These are phyloP conservation scores for Curvularia spicifera DNA, from an alignment of 2,329 filamentous ascomycete genomes.

Conservation along the genomic window DNA sequence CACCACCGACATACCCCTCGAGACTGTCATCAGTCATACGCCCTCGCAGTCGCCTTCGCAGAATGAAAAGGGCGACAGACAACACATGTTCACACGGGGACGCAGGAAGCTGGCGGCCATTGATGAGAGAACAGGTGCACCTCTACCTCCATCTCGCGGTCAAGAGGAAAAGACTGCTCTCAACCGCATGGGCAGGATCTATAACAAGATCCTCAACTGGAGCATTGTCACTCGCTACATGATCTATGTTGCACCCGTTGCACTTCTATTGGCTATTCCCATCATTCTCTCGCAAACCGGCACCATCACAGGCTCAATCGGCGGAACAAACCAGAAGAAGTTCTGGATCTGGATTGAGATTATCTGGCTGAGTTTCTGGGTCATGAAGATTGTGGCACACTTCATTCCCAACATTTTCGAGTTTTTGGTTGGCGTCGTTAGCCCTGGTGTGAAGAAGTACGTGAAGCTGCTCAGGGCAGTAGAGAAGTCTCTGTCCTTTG, in stretches of 20 bases:
- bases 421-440: slow-evolving; percentile 67
- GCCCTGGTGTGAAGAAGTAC: slow-evolving; percentile 69
- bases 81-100: slow-evolving; percentile 48
- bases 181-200: slow-evolving; percentile 65
- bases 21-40: slow-evolving; percentile 59
- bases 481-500: slow-evolving; percentile 66
- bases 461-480: slow-evolving; percentile 63
- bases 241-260: slow-evolving; percentile 66
- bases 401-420: slow-evolving; percentile 66
- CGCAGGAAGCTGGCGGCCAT: slow-evolving; percentile 36
- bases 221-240: slow-evolving; percentile 69
- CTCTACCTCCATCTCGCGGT: slow-evolving; percentile 35
- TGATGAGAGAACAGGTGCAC: slow-evolving; percentile 42
- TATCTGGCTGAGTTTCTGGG: slow-evolving; percentile 69
- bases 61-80: slow-evolving; percentile 49
- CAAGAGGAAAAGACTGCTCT: slow-evolving; percentile 61
- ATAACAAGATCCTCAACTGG: slow-evolving; percentile 66
- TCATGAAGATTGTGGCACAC: slow-evolving; percentile 65
- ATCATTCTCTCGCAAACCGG: slow-evolving; percentile 66
- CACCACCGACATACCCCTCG: slow-evolving; percentile 68
- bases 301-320: slow-evolving; percentile 53
- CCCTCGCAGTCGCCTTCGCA: slow-evolving; percentile 43
- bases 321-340: slow-evolving; percentile 63
- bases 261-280: slow-evolving; percentile 64
- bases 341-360: slow-evolving; percentile 72